Evolutionary conservation across 257 asterid genomes (phyloP), one percentile per base, ranked within the genome.

Genomic region (Solanum arcanum): DNA sequence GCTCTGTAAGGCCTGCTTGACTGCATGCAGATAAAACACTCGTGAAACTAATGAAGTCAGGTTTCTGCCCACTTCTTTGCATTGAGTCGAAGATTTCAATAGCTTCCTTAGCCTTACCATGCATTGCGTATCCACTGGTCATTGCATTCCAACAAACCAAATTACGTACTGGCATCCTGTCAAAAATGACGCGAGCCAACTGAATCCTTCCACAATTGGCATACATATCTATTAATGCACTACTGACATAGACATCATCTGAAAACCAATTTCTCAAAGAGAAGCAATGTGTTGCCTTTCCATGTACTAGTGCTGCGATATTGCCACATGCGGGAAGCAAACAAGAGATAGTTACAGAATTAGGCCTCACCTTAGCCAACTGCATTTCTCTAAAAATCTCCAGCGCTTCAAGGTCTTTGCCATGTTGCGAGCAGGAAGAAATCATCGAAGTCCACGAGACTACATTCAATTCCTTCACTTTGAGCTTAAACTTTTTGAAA

Each of bases 361-460:
- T 96, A 20, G 99, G 99, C 83, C 88, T 91, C 89, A 96, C 94
- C 66, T 94, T 95, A 27, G 91, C 92, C 33, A 80, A 72, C 89
- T 92, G 97, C 99, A 96, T 95, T 89, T 92, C 98, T 91, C 98
- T 92, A 68, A 94, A 95, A 87, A 96, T 92, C 70, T 94, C 92
- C 88, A 96, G 89, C n/a, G 99, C 98, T 88, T 92, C 95, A 3
- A 93, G 89, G 92, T 96, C 98, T 90, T 91, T 94, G 23, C 99
- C 98, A 85, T 94, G 94, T 83, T 96, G 99, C 21, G 98, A 92
- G 91, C 98, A 96, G 87, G 96, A 94, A 85, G 97, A 94, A 44
- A 96, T 94, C 83, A 94, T 89, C 12, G 99, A 96, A 87, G 98
- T 96, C 99, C 99, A 96, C 2, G 99, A 95, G 88, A 96, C 98